Evolutionary conservation across 192 early-diverging fungal genomes (phyloP), one percentile per base, ranked within the genome.

Genomic region (Coemansia sp.): DNA sequence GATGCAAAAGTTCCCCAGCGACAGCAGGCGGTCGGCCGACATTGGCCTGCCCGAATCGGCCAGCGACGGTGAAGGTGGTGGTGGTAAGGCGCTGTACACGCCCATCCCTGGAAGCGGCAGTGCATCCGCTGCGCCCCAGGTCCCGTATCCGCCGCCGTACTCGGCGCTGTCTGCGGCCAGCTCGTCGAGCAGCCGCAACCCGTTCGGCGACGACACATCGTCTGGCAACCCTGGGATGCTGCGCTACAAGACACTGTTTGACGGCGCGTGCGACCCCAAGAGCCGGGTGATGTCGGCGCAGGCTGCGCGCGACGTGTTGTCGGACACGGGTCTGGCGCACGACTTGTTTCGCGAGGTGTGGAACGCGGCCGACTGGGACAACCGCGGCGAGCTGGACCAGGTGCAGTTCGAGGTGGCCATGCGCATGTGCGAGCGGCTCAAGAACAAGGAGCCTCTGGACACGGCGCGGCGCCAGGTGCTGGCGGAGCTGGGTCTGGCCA

Each of bases 341-440:
- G 83, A 87, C 32, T 51, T 82, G 17, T 72, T 95, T 51, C 85
- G 87, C 29, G 87, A 91, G 60, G 80, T 95, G 7, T 94, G 92
- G 91, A 71, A 80, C 45, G 66, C 89, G 31, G 84, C 90, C 18
- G 92, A 94, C 61, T 92, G 91, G 91, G 89, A 91, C 61, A 66
- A 71, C 20, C 87, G 90, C 61, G 93, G 93, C n/a, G 92, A 91
- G 56, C 74, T 95, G 67, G 91, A 93, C 56, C 61, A 83, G 48
- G 93, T 94, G 60, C 90, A 95, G 79, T 95, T 94, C 72, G 83
- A 88, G 34, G 90, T 92, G 3, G 90, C 90, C 0, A 92, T 95
- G 91, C 89, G 90, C 66, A 63, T 92, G 22, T 82, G 80, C 61
- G 74, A 76, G 67, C 80, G 52, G 6, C 67, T 82, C 11, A 68